phyloP scores from a whole-genome alignment of 2,329 filamentous ascomycete species.

The Fusarium clavum region DNA sequence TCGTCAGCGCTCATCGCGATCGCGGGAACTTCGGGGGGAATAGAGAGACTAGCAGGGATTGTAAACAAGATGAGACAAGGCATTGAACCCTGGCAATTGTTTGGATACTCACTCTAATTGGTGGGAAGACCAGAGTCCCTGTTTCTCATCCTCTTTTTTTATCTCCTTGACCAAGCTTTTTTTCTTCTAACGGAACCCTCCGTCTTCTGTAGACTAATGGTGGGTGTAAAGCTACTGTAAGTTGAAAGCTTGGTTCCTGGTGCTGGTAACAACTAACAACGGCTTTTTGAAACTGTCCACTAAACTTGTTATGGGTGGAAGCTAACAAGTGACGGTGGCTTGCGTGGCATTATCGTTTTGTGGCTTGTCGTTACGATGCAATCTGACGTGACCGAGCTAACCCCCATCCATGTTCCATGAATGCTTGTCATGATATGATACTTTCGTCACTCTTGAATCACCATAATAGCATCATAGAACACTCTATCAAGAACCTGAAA shows the following conservation, averaged over 20 bases:
- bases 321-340: constrained; percentile 21
- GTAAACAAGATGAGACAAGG: constrained; percentile 35
- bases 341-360: constrained; percentile 25
- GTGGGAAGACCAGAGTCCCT: constrained; percentile 29
- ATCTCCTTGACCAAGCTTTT: constrained; percentile 22
- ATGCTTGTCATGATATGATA: neutral
- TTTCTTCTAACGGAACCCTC: neutral
- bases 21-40: constrained; percentile 18
- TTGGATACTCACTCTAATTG: neutral
- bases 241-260: constrained; percentile 18
- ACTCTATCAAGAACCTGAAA: neutral
- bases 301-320: constrained; percentile 20
- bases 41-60: constrained; percentile 29
- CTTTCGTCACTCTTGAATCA: constrained; percentile 16
- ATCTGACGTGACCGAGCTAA: constrained; percentile 24
- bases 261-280: constrained; percentile 12
- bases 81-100: constrained; percentile 16
- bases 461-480: neutral
- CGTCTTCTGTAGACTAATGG: neutral
- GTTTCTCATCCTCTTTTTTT: neutral
- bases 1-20: constrained; percentile 36
- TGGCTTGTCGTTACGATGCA: constrained; percentile 32
- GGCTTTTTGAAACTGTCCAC: constrained; percentile 4
- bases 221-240: neutral
- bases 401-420: neutral